Base-by-base conservation (phyloP, 176 grass and related monocot genomes). In the Musa acuminata region DNA sequence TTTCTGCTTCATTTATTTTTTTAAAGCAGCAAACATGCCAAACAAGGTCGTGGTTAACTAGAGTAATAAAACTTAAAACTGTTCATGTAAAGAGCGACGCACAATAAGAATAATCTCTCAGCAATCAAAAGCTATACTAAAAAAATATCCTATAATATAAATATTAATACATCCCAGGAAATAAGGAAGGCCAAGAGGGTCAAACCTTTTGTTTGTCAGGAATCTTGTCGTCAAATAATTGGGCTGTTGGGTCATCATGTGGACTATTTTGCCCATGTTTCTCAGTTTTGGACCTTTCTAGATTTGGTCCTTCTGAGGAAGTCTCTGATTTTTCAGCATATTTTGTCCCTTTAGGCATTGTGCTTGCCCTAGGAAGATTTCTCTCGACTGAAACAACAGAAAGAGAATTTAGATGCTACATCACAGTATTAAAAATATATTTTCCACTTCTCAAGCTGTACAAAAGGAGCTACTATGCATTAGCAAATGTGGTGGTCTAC, bases 161-260 rank as follows among this genome's bases (percentile, higher is more conserved):
- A 73, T 7, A 54, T 9, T 26, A 8, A 52, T 52, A 26, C 13
- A 55, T 27, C 55, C 52, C 22, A 11, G 11, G 16, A 8, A 19
- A 69, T 1, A 12, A 70, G 43, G 7, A 17, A 4, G 19, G 27
- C 2, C 0, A 52, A 73, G 23, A 71, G 23, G 69, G 65, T 29
- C 17, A 19, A 75, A 96, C 95, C 88, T 91, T 99, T 79, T 91
- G 88, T 71, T 66, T 98, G 52, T 74, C 51, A 69, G 94, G 82
- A 72, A 98, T 85, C 51, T 80, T 91, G 71, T 91, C 95, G 81
- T 88, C 84, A 26, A 93, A 78, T 67, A 98, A 69, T 82, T 93
- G 88, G 60, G 75, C 78, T 67, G 88, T 25, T 79, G 95, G 88
- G 67, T 93, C 86, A 67, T 80, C 48, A 22, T 48, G 79, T 62